A percentile compares a stretch with the other conserved stretches of the same genome.
Conservation (phyloP, 345 rosid species). For the Aquilaria malaccensis region DNA sequence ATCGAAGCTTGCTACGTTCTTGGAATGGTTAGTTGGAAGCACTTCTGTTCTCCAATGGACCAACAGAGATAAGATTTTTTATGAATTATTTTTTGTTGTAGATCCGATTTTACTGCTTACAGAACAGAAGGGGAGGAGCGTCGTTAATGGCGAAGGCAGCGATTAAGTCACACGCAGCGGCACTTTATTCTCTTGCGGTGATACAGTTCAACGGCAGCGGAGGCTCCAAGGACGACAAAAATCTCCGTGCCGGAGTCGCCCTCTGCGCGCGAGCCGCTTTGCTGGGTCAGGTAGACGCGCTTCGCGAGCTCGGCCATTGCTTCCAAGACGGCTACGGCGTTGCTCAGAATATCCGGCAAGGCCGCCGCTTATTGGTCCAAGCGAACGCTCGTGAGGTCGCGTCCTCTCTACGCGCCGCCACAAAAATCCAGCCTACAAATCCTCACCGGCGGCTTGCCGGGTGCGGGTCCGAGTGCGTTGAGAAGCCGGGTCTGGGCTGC, state of each 20-base stretch:
- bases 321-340: constrained; percentile 34
- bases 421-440: not conserved
- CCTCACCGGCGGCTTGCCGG: not conserved
- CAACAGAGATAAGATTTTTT: no score
- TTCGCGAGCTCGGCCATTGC: constrained; percentile 33
- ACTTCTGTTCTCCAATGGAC: not conserved
- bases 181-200: constrained; percentile 29
- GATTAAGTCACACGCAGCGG: constrained; percentile 23
- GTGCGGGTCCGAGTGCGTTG: no score
- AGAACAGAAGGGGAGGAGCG: constrained; percentile 25
- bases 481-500: constrained; percentile 2
- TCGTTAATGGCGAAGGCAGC: constrained; percentile 33
- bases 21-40: constrained; percentile 45
- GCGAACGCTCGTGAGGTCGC: constrained; percentile 27
- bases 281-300: constrained; percentile 30
- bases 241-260: constrained; percentile 30
- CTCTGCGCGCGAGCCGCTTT: constrained; percentile 31
- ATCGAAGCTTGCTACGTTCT: constrained; percentile 44
- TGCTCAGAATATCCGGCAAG: constrained; percentile 25
- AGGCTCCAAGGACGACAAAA: constrained; percentile 27
- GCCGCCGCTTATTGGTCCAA: constrained; percentile 30
- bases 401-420: constrained; percentile 7
- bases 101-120: constrained; percentile 29
- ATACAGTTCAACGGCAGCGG: constrained; percentile 38
- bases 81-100: not conserved